Conservation (phyloP, 192 early-diverging fungal species). For the Linnemannia schmuckeri region DNA sequence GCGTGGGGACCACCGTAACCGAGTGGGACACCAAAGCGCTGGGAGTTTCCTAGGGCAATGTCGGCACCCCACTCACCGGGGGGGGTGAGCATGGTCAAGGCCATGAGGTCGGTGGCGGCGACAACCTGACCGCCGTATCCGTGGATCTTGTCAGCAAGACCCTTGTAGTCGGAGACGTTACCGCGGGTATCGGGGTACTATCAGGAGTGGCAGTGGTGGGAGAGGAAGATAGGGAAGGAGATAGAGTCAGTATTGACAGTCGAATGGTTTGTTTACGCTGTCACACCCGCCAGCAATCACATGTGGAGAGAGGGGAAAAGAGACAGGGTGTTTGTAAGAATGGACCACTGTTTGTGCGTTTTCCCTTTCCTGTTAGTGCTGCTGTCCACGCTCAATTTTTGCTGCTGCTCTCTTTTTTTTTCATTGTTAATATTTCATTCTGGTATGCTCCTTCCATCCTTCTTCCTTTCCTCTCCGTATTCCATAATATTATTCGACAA, state of each 20-base stretch:
- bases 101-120: constrained; percentile 94
- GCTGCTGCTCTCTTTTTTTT: neutral
- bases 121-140: constrained; percentile 87
- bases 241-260: constrained; percentile 19
- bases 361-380: neutral
- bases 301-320: neutral
- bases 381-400: neutral
- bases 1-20: constrained; percentile 99
- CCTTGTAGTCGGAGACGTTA: constrained; percentile 84
- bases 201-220: neutral
- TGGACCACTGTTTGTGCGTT: neutral
- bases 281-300: neutral
- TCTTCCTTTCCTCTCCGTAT: neutral
- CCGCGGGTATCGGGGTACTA: constrained; percentile 97
- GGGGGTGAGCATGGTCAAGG: constrained; percentile 90
- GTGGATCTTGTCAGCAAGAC: constrained; percentile 85
- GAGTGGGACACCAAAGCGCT: constrained; percentile 98
- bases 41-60: constrained; percentile 97
- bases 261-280: constrained; percentile 5
- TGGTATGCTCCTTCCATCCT: neutral
- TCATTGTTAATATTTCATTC: neutral
- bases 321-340: neutral
- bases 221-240: constrained; percentile 23
- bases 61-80: constrained; percentile 98
- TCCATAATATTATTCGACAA: neutral